These are phyloP conservation scores for Blastobotrys serpentis DNA, from an alignment of 1,139 yeast species.

Conservation along the genomic window DNA sequence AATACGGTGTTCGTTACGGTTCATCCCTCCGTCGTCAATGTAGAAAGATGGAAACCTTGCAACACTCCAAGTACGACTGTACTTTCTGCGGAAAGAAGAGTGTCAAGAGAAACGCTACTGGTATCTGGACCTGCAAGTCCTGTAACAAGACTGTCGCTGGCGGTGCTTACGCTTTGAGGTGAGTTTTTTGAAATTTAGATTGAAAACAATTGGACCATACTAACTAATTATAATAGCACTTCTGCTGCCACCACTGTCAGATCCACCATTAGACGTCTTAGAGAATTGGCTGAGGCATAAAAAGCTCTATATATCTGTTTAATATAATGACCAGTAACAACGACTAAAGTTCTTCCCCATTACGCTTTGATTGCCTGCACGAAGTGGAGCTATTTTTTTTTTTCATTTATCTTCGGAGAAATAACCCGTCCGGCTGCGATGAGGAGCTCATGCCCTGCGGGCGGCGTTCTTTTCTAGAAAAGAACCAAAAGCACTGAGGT, in stretches of 20 bases:
- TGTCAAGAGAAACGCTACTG: constrained; percentile 97
- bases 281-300: constrained; percentile 99
- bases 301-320: constrained; percentile 14
- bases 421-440: too few species aligned
- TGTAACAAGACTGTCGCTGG: constrained; percentile 98
- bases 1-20: constrained; percentile 99
- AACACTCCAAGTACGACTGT: constrained; percentile 98
- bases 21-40: constrained; percentile 99
- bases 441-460: too few species aligned
- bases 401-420: too few species aligned
- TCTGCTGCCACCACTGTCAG: constrained; percentile 99
- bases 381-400: too few species aligned
- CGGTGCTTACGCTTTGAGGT: constrained; percentile 97
- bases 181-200: constrained; percentile 16
- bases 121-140: constrained; percentile 97
- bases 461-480: too few species aligned
- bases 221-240: constrained; percentile 44
- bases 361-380: too few species aligned
- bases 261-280: constrained; percentile 99
- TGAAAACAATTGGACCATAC: neutral
- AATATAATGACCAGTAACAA: constrained; percentile 9
- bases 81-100: constrained; percentile 99
- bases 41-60: constrained; percentile 98
- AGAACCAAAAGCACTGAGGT: too few species aligned
- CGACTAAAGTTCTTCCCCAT: too few species aligned